These are phyloP conservation scores for Wallemia ichthyophaga DNA, from an alignment of 1,284 basidiomycete genomes.

Conservation along the genomic window DNA sequence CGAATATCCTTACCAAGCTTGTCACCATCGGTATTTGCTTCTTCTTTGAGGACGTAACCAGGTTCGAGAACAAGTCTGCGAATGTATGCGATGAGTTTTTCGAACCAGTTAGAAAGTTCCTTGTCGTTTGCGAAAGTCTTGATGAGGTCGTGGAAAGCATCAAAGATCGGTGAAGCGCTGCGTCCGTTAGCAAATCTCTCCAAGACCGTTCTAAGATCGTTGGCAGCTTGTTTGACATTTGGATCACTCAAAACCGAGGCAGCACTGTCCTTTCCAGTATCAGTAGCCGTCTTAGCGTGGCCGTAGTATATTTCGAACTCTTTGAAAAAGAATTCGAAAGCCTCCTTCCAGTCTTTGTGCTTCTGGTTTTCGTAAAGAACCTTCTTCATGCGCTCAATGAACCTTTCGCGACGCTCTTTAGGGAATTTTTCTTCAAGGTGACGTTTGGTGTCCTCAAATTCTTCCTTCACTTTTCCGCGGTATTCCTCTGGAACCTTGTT, in stretches of 20 bases:
- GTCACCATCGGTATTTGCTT: slow-evolving; percentile 31
- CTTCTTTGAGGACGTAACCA: slow-evolving; percentile 59
- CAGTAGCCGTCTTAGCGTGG: slow-evolving; percentile 24
- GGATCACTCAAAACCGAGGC: slow-evolving; percentile 23
- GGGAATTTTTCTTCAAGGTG: slow-evolving; percentile 25
- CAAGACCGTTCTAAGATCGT: slow-evolving; percentile 43
- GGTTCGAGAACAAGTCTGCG: slow-evolving; percentile 43
- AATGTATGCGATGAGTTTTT: slow-evolving; percentile 19
- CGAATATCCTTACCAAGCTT: slow-evolving; percentile 25
- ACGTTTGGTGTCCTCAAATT: slow-evolving; percentile 20
- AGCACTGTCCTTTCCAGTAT: slow-evolving; percentile 16
- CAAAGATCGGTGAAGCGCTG: slow-evolving; percentile 33
- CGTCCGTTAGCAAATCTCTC: slow-evolving; percentile 68
- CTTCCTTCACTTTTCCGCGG: slow-evolving; percentile 20
- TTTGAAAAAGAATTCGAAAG: slow-evolving; percentile 1
- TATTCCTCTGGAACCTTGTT: slow-evolving; percentile 19
- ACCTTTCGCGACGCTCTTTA: slow-evolving; percentile 50
- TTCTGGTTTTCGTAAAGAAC: slow-evolving; percentile 76
- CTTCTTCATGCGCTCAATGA: slow-evolving; percentile 52
- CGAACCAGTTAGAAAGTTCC: slow-evolving; percentile 50
- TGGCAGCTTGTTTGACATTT: slow-evolving; percentile 26
- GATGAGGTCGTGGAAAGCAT: slow-evolving; percentile 41
- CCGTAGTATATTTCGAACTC: slow-evolving; percentile 31
- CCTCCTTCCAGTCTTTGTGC: slow-evolving; percentile 55
- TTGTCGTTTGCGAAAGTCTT: slow-evolving; percentile 44